Base-by-base conservation (phyloP, 805 yeast genomes). In the Ogataea sp. region DNA sequence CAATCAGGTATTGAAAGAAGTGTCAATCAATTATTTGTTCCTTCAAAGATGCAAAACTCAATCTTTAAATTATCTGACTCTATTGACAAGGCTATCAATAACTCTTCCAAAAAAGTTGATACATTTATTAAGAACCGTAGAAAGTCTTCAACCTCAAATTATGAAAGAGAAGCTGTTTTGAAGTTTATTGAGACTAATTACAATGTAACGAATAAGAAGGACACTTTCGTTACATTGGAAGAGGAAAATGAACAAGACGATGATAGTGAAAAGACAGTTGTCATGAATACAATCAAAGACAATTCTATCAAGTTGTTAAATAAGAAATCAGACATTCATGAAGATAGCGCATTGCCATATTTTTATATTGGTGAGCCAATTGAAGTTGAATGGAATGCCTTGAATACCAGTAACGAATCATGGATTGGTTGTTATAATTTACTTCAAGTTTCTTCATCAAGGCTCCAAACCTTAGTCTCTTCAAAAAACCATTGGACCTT, bases 371-470 rank as follows among this genome's bases (percentile, higher is more conserved):
- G 87, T 1, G 56, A 64, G 7, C 74, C 82, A 2, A 68, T 84
- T 20, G 54, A 53, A 17, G 70, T 81, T 4, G 51, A 58, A 17
- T 84, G 83, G 80, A 53, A 58, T 21, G 63, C 80, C 1, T 81
- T 84, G 1, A 61, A 17, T 10, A 33, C 43, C 3, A 37, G 34
- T 13, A 20, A 23, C 6, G 38, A 39, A 32, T 89, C 83, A 53
- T 84, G 95, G 95, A 70, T 84, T 46, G 94, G 93, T 1, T 58
- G 84, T 24, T 84, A 84, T 59, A 73, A 74, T 39, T 70, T 81
- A 9, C 61, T 73, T 20, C 82, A 73, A 44, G 76, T 84, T 15
- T 71, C 78, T 4, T 64, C 64, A 27, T 72, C 80, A 17, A 67
- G 77, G 39, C 67, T 68, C 32, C 68, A 65, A 21, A 83, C 93